phyloP scores from a whole-genome alignment of 257 asterid species.

The Salvia hispanica region DNA sequence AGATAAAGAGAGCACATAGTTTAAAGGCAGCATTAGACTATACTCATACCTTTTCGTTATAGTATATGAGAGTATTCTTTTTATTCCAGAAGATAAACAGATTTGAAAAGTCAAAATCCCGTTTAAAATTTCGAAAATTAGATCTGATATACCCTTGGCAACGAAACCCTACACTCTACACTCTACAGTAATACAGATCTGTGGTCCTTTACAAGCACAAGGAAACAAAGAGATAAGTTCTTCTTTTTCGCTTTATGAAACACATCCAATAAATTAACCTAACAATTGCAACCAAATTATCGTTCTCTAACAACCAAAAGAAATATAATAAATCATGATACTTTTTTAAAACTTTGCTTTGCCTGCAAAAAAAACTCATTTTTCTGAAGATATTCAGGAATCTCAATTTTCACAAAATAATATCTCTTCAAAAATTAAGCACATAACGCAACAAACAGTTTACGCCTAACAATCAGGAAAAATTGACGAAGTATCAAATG shows the following conservation, averaged over 20 bases:
- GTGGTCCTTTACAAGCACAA: slow-evolving; percentile 14
- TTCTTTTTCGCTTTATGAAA: slow-evolving; percentile 18
- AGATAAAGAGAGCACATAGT: not conserved
- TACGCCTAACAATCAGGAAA: slow-evolving; percentile 22
- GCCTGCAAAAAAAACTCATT: not conserved
- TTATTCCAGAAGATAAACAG: not conserved
- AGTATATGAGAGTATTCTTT: not conserved
- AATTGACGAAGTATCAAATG: not conserved
- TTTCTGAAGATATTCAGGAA: not conserved
- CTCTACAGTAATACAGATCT: not conserved
- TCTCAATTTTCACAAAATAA: not conserved
- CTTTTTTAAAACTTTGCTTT: not conserved
- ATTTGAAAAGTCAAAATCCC: slow-evolving; percentile 23
- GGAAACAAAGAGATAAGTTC: slow-evolving; percentile 30
- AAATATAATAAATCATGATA: not conserved
- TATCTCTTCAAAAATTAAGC: not conserved
- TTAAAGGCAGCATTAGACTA: not conserved
- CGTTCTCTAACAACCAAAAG: slow-evolving; percentile 12
- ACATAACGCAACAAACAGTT: not conserved
- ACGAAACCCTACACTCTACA: slow-evolving; percentile 1
- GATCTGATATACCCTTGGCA: slow-evolving; percentile 17
- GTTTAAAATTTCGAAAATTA: too few relatives aligned
- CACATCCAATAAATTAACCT: not conserved
- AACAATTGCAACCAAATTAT: not conserved
- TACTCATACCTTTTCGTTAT: too few relatives aligned